These are phyloP conservation scores for Entomortierella lignicola DNA, from an alignment of 192 early-diverging fungal genomes.

Conservation along the genomic window DNA sequence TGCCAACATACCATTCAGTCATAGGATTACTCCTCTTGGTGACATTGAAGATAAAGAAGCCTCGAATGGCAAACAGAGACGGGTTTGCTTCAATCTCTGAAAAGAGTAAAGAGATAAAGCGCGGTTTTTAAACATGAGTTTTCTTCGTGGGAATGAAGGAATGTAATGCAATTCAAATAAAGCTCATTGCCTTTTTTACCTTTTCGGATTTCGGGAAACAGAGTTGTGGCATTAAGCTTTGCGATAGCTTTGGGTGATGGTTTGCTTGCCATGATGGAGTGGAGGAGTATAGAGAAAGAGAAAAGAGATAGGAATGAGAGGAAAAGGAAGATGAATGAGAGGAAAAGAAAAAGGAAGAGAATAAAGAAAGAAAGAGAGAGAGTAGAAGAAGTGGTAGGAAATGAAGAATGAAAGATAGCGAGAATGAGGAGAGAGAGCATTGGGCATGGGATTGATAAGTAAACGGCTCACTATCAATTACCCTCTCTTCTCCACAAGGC, in stretches of 20 bases:
- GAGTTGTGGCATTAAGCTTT: slow-evolving; percentile 45
- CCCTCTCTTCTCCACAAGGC: slow-evolving; percentile 14
- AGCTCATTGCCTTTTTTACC: slow-evolving; percentile 1
- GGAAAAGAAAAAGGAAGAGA: neutral
- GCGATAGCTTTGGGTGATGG: slow-evolving; percentile 50
- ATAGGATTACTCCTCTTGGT: slow-evolving; percentile 32
- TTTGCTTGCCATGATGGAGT: slow-evolving; percentile 24
- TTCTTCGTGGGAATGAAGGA: neutral
- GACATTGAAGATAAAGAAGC: slow-evolving; percentile 48
- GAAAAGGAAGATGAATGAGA: neutral
- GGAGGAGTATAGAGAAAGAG: neutral
- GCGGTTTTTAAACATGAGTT: neutral
- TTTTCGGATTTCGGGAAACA: slow-evolving; percentile 49
- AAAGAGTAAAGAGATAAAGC: neutral
- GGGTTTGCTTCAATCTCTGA: slow-evolving; percentile 39
- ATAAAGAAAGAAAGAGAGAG: neutral
- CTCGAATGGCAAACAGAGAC: slow-evolving; percentile 39
- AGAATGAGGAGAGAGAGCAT: neutral
- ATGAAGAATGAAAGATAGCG: neutral
- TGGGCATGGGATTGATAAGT: no score
- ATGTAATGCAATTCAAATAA: neutral
- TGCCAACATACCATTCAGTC: slow-evolving; percentile 35
- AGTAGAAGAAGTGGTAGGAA: neutral
- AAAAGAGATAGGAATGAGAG: neutral
- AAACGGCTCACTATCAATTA: neutral